Base-by-base conservation (phyloP, 1,139 yeast genomes). In the Candida sojae region DNA sequence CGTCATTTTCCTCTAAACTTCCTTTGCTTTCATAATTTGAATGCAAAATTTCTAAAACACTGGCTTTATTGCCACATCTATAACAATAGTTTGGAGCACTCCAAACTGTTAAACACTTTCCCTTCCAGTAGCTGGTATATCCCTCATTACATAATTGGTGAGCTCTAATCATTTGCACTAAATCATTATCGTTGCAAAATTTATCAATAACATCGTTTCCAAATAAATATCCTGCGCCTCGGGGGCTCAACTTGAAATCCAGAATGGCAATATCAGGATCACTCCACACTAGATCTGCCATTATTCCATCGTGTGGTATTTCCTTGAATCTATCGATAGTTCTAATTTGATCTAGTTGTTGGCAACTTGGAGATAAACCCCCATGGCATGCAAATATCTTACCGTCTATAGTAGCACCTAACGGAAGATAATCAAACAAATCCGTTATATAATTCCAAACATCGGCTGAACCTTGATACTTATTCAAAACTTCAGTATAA, bases 231-330 rank as follows among this genome's bases (percentile, higher is more conserved):
- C 99, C 99, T 6, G 99, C 99, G 37, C 99, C 99, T 61, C 99
- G 71, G 2, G 99, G 96, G 12, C 95, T 86, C 33, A 93, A 79
- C 54, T 91, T 86, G 66, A 93, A 95, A 61, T 91, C 95, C 49
- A 84, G 74, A 48, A 87, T 79, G 51, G 86, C 88, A 34, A 89
- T 91, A 63, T 95, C 99, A 0, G 99, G 99, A 61, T 93, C 99
- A 10, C 96, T 87, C 99, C 99, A 93, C 13, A 93, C 97, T 49
- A 93, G 73, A 66, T 93, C 99, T 0, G 99, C 98, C 98, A 93
- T 95, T 30, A 97, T 96, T 0, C 99, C 99, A 64, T 93, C 99
- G 59, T 95, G 99, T 0, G 99, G 99, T 28, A 93, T 91, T 63
- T 95, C 99, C 55, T 83, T 82, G 66, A 91, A 92, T 53, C 99